Evolutionary conservation across 1,284 basidiomycete genomes (phyloP), one percentile per base, ranked within the genome.

Genomic region (Rhizoctonia solani): DNA sequence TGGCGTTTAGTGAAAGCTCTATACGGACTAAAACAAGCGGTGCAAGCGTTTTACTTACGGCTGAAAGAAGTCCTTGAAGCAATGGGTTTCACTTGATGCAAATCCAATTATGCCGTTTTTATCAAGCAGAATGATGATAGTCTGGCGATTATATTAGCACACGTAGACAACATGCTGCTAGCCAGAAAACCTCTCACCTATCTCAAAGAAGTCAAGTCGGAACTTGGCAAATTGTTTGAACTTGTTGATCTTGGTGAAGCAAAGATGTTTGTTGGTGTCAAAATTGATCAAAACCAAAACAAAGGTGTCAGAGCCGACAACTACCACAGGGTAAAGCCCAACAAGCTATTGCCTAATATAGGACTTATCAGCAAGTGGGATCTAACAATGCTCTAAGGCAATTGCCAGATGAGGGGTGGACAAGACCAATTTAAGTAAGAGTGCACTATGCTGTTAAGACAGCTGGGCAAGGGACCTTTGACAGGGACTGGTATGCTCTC

Each of bases 1-100:
- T 56, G 41, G 27, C 19, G 37, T 8, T n/a, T 56, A 13, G 29
- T 68, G 23, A 76, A 77, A 53, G 68, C 74, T 6, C 25, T 79
- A 1, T 80, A 79, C 72, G 74, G 76, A 1, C 71, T 77, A 0
- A 75, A 76, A 54, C 76, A 79, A 69, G 74, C 73, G 9, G 73
- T 72, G 23, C 69, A 71, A 16, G 50, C 69, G 3, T 79, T 76
- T 76, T 68, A 74, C 46, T 66, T 70, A 52, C 74, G 72, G 27
- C 67, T 78, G 0, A 49, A 73, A 39, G 13, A 44, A 1, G 55
- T 39, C 2, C 50, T 76, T 4, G 30, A n/a, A 1, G 9, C 23
- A 3, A 59, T 46, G 16, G 65, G 49, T 6, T 66, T 68, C 25
- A 46, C 23, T 16, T 42, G 34, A 14, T 39, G 14, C 19, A 41